Base-by-base conservation (phyloP, 2,329 filamentous ascomycete species). In the Beauveria sp. region DNA sequence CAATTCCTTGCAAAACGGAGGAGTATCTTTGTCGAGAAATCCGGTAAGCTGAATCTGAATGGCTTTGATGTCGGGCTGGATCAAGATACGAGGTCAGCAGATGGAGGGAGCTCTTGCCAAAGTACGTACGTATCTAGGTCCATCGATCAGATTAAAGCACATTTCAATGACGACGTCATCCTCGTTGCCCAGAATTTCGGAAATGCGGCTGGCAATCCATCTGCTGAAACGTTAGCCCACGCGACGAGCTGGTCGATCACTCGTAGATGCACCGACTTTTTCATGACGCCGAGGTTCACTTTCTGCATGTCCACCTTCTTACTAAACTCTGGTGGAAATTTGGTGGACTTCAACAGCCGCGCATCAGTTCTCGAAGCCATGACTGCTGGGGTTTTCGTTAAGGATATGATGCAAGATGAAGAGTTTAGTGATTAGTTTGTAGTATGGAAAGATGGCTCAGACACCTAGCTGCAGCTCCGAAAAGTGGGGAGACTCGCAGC, bases 221-320 rank as follows among this genome's bases (percentile, higher is more conserved):
- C 92, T 97, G 67, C 40, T 62, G 47, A 28, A 54, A 62, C n/a
- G 59, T 64, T 52, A 62, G 49, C 58, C 62, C 28, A 60, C 56
- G 63, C 54, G 62, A 65, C 61, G 52, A 20, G 18, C 38, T 24
- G 38, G 12, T 57, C 12, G 20, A 20, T 46, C 46, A 40, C 16
- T 42, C 43, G n/a, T 16, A n/a, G 28, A 34, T 58, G 43, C 63
- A 77, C 87, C 71, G 72, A 96, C 90, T 95, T 96, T 82, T 97
- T 97, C 86, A 99, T 96, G 61, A 99, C 90, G 74, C 96, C 91
- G 56, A 96, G 81, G 72, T 99, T 97, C 75, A 99, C 92, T 79
- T 98, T 98, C 68, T 87, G 86, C 85, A 96, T 96, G 79, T 99
- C 93, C 66, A 99, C 95, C 79, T 97, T 97, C 73, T 90, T 87